Percentiles rank a stretch among this genome's conserved stretches.
Conservation (phyloP, 1,284 basidiomycete species). For the Apiotrichum siamense region DNA sequence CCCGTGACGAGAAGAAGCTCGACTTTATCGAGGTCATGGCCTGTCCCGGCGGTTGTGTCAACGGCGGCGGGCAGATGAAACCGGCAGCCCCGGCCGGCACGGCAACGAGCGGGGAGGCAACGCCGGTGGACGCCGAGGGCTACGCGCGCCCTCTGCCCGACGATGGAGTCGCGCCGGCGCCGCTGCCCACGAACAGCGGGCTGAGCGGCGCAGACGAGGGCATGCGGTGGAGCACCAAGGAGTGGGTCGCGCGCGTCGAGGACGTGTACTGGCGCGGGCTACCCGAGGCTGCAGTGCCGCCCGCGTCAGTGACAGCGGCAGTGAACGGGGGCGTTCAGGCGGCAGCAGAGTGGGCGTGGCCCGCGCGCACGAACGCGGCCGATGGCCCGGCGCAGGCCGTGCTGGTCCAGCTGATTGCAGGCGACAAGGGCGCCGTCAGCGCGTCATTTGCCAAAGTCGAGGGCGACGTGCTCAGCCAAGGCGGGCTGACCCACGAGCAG, state of each 20-base stretch:
- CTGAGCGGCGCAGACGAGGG: slow-evolving; percentile 47
- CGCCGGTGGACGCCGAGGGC: slow-evolving; percentile 56
- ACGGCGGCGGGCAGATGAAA: slow-evolving; percentile 91
- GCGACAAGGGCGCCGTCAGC: slow-evolving; percentile 51
- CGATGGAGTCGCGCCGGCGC: slow-evolving; percentile 33
- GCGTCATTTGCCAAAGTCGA: slow-evolving; percentile 82
- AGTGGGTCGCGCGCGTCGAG: slow-evolving; percentile 73
- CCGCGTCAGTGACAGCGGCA: slow-evolving; percentile 42
- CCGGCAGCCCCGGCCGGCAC: slow-evolving; percentile 33
- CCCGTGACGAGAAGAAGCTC: slow-evolving; percentile 57
- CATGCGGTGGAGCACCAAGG: slow-evolving; percentile 52
- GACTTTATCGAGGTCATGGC: slow-evolving; percentile 99
- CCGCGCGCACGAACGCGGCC: slow-evolving; percentile 27
- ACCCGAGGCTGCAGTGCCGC: slow-evolving; percentile 55
- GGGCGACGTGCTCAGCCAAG: slow-evolving; percentile 65
- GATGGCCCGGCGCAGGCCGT: slow-evolving; percentile 52
- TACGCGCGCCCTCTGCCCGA: slow-evolving; percentile 56
- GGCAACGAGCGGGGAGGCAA: background rate
- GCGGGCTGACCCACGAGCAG: slow-evolving; percentile 52
- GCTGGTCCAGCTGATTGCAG: slow-evolving; percentile 46
- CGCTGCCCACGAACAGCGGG: slow-evolving; percentile 11
- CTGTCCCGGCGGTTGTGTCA: slow-evolving; percentile 94
- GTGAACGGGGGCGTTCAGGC: background rate
- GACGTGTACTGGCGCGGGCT: slow-evolving; percentile 62
- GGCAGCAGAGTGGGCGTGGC: too few relatives aligned